Evolutionary conservation across 1,139 yeast genomes (phyloP).

Genomic region (Kodamaea derodonti): DNA sequence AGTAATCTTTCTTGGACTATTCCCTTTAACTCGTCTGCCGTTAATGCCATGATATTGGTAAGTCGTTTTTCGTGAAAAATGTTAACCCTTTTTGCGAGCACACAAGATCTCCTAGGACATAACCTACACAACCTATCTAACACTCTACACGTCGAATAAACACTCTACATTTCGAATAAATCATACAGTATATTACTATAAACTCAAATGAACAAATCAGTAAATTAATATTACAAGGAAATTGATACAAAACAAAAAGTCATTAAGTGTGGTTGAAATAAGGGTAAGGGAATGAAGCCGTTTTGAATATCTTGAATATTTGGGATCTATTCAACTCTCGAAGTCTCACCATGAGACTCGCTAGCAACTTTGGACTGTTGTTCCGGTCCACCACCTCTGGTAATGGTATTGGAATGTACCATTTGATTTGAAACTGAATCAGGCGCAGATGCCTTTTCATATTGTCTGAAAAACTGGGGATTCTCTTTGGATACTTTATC

Average conservation of each 20-base stretch:
- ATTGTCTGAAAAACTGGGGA: constrained; percentile 25
- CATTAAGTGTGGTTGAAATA: too few species aligned
- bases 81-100: too few species aligned
- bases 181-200: too few species aligned
- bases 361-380: constrained; percentile 28
- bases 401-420: constrained; percentile 31
- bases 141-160: too few species aligned
- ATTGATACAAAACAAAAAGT: neutral
- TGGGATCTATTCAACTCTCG: constrained; percentile 10
- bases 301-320: too few species aligned
- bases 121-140: too few species aligned
- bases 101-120: too few species aligned
- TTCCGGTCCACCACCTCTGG: constrained; percentile 19
- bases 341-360: constrained; percentile 29
- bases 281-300: too few species aligned
- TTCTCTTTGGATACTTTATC: constrained; percentile 31
- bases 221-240: neutral
- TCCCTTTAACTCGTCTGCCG: constrained; percentile 43
- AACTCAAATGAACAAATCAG: too few species aligned
- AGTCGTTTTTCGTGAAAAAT: neutral
- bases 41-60: constrained; percentile 29
- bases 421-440: constrained; percentile 23
- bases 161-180: too few species aligned
- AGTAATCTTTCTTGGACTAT: constrained; percentile 48
- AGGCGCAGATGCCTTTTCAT: constrained; percentile 18